These are phyloP conservation scores for Nepenthes mirabilis DNA, from an alignment of 148 eudicot species.

Conservation along the genomic window DNA sequence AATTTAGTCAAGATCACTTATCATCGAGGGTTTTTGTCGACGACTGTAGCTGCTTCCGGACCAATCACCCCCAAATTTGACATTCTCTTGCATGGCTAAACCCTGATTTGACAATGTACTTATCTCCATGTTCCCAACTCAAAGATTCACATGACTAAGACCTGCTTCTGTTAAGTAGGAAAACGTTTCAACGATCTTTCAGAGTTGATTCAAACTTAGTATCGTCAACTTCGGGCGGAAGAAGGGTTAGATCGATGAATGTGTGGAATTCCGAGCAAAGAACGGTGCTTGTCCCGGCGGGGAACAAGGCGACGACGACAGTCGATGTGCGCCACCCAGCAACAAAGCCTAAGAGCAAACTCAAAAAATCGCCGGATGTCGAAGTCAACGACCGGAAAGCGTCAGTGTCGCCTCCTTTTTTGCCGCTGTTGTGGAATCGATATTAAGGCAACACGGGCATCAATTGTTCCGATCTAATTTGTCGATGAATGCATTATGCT, in stretches of 20 bases:
- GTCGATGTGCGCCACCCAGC: neutral
- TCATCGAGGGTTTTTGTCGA: no score
- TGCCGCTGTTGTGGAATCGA: slow-evolving; percentile 23
- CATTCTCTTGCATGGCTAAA: no score
- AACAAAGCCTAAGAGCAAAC: neutral
- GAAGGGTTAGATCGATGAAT: neutral
- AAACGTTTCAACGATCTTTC: neutral
- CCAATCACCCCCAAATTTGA: no score
- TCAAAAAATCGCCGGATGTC: neutral
- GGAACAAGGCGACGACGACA: neutral
- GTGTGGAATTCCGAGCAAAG: neutral
- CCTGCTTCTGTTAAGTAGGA: no score
- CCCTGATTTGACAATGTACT: no score
- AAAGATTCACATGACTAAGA: no score
- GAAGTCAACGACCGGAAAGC: neutral
- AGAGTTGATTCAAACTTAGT: neutral
- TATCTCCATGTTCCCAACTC: no score
- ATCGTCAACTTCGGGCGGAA: neutral
- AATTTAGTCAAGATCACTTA: no score
- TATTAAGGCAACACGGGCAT: slow-evolving; percentile 22
- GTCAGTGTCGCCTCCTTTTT: slow-evolving; percentile 13
- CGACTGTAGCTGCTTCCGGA: no score
- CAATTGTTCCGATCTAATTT: slow-evolving; percentile 41
- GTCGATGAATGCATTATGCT: slow-evolving; percentile 72
- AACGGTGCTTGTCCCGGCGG: neutral